A percentile compares a stretch with the other conserved stretches of the same genome.
These are phyloP conservation scores for Brassica balearica DNA, from an alignment of 441 rosid species.

Conservation along the genomic window DNA sequence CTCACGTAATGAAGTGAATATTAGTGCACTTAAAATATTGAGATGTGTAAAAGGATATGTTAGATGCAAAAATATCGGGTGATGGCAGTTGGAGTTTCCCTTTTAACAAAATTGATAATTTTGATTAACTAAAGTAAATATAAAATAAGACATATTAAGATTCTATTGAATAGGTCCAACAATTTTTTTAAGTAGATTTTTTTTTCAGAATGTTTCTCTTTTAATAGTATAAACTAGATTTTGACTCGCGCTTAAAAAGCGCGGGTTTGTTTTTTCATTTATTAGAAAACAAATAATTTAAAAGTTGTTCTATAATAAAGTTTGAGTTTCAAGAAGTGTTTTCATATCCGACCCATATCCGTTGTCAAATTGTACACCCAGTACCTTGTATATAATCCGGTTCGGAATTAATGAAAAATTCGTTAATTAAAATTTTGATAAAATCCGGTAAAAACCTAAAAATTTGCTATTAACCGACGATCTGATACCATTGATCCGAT, in stretches of 20 bases:
- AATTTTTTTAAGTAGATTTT: too few species aligned
- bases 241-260: too few species aligned
- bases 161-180: too few species aligned
- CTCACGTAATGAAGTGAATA: neutral
- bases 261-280: neutral
- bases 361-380: neutral
- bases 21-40: neutral
- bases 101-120: too few species aligned
- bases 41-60: neutral
- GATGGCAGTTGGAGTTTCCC: neutral
- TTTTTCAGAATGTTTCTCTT: too few species aligned
- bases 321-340: neutral
- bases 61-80: neutral
- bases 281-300: neutral
- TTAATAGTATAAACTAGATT: too few species aligned
- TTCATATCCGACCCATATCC: neutral
- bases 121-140: too few species aligned
- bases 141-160: too few species aligned
- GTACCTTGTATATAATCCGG: neutral
- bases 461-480: neutral
- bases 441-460: neutral
- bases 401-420: neutral
- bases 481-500: too few species aligned
- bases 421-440: neutral
- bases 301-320: neutral